Evolutionary conservation across 495 filamentous ascomycete species (phyloP).

Genomic region (Penicillium chermesinum): DNA sequence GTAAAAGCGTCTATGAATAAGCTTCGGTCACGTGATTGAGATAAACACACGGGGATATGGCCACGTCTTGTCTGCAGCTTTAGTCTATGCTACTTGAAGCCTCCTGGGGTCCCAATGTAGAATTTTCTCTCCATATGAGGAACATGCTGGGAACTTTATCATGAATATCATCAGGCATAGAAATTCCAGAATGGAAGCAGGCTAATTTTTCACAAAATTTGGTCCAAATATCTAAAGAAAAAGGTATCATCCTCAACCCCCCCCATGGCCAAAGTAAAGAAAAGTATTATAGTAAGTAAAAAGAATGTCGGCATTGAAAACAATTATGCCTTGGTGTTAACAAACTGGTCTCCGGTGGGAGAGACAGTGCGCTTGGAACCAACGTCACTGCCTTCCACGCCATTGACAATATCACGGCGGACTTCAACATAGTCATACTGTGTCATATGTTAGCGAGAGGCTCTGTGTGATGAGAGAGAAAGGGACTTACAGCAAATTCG

Average conservation of each 20-base stretch:
- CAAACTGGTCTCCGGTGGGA: slow-evolving; percentile 16
- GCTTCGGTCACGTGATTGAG: no score
- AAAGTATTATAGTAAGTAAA: slow-evolving; percentile 5
- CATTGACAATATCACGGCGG: slow-evolving; percentile 72
- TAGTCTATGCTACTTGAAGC: no score
- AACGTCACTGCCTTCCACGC: slow-evolving; percentile 39
- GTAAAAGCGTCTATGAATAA: no score
- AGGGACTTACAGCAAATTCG: slow-evolving; percentile 72
- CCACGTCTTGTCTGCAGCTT: no score
- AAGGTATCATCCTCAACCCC: neutral
- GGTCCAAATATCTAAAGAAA: no score
- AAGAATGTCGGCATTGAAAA: slow-evolving; percentile 2
- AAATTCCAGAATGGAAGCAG: no score
- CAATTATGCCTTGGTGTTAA: slow-evolving; percentile 32
- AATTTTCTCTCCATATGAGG: no score
- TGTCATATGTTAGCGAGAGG: slow-evolving; percentile 3
- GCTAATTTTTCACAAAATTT: no score
- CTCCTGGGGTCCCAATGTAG: no score
- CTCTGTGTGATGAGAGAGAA: neutral
- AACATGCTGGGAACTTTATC: no score
- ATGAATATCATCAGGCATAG: no score
- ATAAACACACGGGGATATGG: no score
- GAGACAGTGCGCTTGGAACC: slow-evolving; percentile 33
- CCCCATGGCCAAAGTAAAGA: neutral
- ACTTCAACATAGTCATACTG: slow-evolving; percentile 95